Evolutionary conservation across 1,284 basidiomycete genomes (phyloP).

Genomic region (Ustilago hordei): DNA sequence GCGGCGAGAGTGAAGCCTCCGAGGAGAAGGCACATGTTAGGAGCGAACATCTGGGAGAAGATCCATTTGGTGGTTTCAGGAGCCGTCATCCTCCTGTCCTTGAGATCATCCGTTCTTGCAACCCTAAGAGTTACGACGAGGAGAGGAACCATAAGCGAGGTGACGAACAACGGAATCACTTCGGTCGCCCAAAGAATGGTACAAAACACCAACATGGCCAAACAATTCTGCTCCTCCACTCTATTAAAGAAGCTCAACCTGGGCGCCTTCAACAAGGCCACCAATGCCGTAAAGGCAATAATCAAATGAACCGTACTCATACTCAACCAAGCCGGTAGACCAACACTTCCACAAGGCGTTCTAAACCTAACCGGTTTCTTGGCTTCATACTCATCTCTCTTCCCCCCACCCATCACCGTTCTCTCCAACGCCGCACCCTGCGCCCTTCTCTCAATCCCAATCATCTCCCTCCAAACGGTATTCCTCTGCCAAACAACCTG

Average conservation of each 20-base stretch:
- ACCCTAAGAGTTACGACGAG: conserved; percentile 88
- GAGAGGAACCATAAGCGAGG: conserved; percentile 88
- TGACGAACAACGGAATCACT: conserved; percentile 96
- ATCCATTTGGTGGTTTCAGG: conserved; percentile 83
- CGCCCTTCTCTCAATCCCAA: conserved; percentile 80
- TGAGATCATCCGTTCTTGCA: conserved; percentile 77
- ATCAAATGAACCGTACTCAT: conserved; percentile 65
- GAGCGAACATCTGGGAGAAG: conserved; percentile 79
- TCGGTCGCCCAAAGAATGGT: conserved; percentile 97
- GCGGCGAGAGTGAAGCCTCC: conserved; percentile 98
- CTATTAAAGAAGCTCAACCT: conserved; percentile 72
- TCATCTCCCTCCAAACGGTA: conserved; percentile 98
- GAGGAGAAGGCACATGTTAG: conserved; percentile 81
- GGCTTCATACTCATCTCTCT: conserved; percentile 38
- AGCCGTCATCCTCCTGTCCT: conserved; percentile 75
- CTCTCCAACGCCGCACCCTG: conserved; percentile 67
- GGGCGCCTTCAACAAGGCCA: conserved; percentile 64
- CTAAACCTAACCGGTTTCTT: conserved; percentile 54
- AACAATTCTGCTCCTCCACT: conserved; percentile 86
- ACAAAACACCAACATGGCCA: conserved; percentile 89
- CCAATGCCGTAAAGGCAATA: conserved; percentile 58
- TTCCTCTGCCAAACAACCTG: conserved; percentile 91
- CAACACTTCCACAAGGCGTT: conserved; percentile 56
- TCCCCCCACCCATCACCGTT: conserved; percentile 56
- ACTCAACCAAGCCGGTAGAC: conserved; percentile 60